Evolutionary conservation across 2,329 filamentous ascomycete genomes (phyloP), one percentile per base, ranked within the genome.

Genomic region (Fusarium equiseti): DNA sequence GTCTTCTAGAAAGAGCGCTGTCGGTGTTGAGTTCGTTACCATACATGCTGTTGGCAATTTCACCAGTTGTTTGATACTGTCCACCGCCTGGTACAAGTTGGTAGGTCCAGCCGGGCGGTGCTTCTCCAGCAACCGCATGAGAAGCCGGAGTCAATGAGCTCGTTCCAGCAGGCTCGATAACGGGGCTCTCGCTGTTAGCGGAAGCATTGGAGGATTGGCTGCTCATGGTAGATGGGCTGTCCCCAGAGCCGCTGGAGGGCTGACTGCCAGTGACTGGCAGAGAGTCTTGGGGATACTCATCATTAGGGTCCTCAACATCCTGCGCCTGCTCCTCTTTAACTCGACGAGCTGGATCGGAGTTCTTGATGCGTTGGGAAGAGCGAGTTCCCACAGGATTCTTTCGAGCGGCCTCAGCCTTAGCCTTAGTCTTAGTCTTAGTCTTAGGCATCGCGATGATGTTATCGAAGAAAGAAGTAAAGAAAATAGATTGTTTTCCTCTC

Each of bases 1-100:
- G 78, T 42, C 85, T 83, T 77, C 84, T 87, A n/a, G 85, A 85
- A 13, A 89, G 79, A 1, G 84, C 83, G 73, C 86, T 88, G 29
- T 88, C 86, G 26, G 87, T 81, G 38, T 82, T 80, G 26, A 88
- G 79, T 4, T 77, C 75, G 9, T 72, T 65, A 61, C 88, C 87
- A 45, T 86, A 87, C 2, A 81, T 83, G 45, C 83, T 79, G 15
- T 76, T 75, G 9, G 86, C 85, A 18, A 88, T 75, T 7, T 83
- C 80, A 58, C 84, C 84, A 3, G 86, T 87, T 8, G 83, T 29
- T 20, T 27, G 22, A 35, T 20, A 20, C 12, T 27, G 55, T 15
- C 45, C 35, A 29, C 20, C 20, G 31, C 20, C 32, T 42, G 35
- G 13, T 43, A 58, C 40, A 16, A 43, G 52, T 11, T 31, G 24